Evolutionary conservation across 2,329 filamentous ascomycete species (phyloP), one percentile per base, ranked within the genome.

Genomic region (Xylaria sp.): DNA sequence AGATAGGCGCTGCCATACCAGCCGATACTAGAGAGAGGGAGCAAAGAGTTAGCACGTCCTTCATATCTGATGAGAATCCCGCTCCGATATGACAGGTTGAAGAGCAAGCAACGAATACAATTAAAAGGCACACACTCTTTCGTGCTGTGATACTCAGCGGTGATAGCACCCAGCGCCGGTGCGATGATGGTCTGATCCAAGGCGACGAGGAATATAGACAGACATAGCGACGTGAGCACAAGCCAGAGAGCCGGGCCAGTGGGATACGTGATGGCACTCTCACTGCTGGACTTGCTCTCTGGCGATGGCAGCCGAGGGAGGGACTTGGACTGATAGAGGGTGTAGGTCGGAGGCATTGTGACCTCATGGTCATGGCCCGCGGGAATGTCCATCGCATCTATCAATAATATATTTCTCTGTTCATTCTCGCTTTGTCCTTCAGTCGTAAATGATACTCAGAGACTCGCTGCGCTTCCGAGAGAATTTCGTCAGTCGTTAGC

Each of bases 1-100:
- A 75, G 63, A 55, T 74, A 76, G 7, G 71, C 72, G 8, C 68
- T 71, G 19, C 72, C 72, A 62, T 75, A 76, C 73, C 73, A 75
- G 23, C 49, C 49, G 23, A 51, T 51, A 11, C 49, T 51, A 51
- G 10, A 42, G 11, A 46, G 23, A 30, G 11, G 10, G 6, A 35
- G 7, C 23, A n/a, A 23, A 10, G 13, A 51, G 49, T 51, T n/a
- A 35, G 13, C 11, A n/a, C 6, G 37, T 16, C 23, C n/a, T 13
- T 35, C 16, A 46, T 19, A n/a, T 50, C 48, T 19, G 23, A 19
- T 13, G 19, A 34, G 23, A 34, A 30, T 35, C 13, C 7, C 30
- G 23, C 2, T n/a, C 34, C 18, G 23, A 51, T 2, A 35, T 51
- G 0, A 10, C 2, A 51, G 10, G 16, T 16, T 16, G 16, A 4